Base-by-base conservation (phyloP, 1,284 basidiomycete genomes). In the Austroboletus novae-zelandiae region DNA sequence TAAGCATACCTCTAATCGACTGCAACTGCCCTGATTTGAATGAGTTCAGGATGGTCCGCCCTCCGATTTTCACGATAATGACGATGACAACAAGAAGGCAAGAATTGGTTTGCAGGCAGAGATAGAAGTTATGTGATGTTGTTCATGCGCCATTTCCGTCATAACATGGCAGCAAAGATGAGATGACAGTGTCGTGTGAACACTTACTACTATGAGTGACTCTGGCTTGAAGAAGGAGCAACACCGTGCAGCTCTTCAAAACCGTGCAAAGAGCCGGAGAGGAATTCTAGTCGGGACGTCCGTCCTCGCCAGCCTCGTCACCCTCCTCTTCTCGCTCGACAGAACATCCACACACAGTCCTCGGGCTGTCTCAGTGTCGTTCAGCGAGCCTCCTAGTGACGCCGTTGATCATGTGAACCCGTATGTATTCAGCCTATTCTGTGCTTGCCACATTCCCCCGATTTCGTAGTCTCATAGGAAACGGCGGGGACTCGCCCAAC, bases 401-500 rank as follows among this genome's bases (percentile, higher is more conserved):
- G 71, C 71, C 5, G 75, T 80, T 3, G 78, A 83, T 60, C 65
- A 74, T 56, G 76, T 84, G 17, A 76, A 83, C 55, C 72, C 80
- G 82, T 83, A 56, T 57, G 75, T 58, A 8, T 13, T 6, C 45
- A 8, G 17, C 23, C 10, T 29, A 14, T 42, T 32, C 11, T n/a
- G 23, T 11, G 1, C 13, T 14, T 32, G 31, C 2, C 5, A 8
- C 34, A 5, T 13, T 4, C 31, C 13, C 17, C 13, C 29, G 7
- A 51, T 30, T 35, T 40, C 30, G 35, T n/a, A 78, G 77, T 14
- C 71, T 86, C 37, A 88, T 89, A 43, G 86, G 87, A 13, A 88
- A 84, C 54, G 84, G 83, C 0, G 87, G 87, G 0, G 78, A 81
- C 56, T 79, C 79, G 0, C 86, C 86, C 2, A 82, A 88, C 57